These are phyloP conservation scores for Picochlorum costavermella DNA, from an alignment of 139 green algal species.

Conservation along the genomic window DNA sequence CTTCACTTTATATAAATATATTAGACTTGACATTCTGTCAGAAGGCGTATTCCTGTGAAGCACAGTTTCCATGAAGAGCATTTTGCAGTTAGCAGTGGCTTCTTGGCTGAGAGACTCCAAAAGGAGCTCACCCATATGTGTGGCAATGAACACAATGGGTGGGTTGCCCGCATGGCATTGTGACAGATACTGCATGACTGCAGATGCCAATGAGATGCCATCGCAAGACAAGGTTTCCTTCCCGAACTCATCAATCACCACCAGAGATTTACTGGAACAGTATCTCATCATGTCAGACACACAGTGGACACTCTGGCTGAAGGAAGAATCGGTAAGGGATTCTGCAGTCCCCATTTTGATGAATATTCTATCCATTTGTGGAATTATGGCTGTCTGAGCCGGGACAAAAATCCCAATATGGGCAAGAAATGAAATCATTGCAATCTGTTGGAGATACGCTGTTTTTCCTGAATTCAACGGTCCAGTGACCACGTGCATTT, in stretches of 20 bases:
- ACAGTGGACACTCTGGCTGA: constrained; percentile 77
- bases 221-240: constrained; percentile 83
- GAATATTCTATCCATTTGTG: constrained; percentile 78
- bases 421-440: constrained; percentile 81
- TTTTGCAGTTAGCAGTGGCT: too few relatives aligned
- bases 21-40: too few relatives aligned
- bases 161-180: not conserved
- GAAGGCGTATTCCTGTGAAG: too few relatives aligned
- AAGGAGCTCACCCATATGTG: constrained; percentile 72
- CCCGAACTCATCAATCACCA: constrained; percentile 92
- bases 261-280: constrained; percentile 66
- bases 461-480: constrained; percentile 74
- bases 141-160: constrained; percentile 53
- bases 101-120: not conserved
- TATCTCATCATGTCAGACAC: constrained; percentile 61
- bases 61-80: too few relatives aligned
- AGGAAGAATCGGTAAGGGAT: constrained; percentile 42
- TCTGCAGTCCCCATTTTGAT: constrained; percentile 43
- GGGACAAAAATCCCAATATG: constrained; percentile 50
- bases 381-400: constrained; percentile 36
- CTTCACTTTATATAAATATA: too few relatives aligned
- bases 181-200: constrained; percentile 44
- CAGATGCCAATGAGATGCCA: constrained; percentile 65
- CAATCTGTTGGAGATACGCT: constrained; percentile 75
- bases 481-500: constrained; percentile 40